Evolutionary conservation across 306 rosid genomes (phyloP), one percentile per base, ranked within the genome.

Genomic region (Quillaja saponaria): DNA sequence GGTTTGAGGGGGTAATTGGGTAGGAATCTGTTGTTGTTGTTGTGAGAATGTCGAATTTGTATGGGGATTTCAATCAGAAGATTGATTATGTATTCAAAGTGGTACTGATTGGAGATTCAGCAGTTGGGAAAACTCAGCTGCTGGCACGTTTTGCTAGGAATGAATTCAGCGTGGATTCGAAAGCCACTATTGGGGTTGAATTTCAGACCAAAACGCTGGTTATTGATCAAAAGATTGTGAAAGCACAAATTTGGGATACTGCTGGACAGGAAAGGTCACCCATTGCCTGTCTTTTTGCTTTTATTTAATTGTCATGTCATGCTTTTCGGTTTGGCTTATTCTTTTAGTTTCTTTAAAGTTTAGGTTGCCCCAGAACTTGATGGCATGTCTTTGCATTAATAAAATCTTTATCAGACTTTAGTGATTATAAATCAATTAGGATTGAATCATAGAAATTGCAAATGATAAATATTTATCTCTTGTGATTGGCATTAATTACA

Each of bases 161-260:
- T 70, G 86, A 88, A 68, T 91, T 88, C 61, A 91, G 77, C 65
- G 31, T 77, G 4, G 86, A 85, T 77, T 88, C 97, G 0, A 91
- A 91, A 56, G 97, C 97, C 33, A 88, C 97, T 7, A 91, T 91
- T 10, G 97, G 97, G 11, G 97, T 91, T 35, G 97, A 91, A 51
- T 88, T 91, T 80, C 95, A 88, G 73, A 91, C 97, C 0, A 91
- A 88, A 74, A 91, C 97, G 3, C 87, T 91, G 10, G 53, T 86
- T 16, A 76, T 91, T 41, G 97, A 91, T 77, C 74, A 73, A 10
- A 91, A 91, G 28, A 88, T 86, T 5, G 76, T 91, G 15, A 91
- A 91, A 72, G 87, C 96, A 14, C 97, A 88, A 53, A 91, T 91
- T 68, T 88, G 97, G 97, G 97, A 91, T 48, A 91, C 97, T 3